Evolutionary conservation across 2,329 filamentous ascomycete species (phyloP).

Genomic region (Paecilomyces variotii): DNA sequence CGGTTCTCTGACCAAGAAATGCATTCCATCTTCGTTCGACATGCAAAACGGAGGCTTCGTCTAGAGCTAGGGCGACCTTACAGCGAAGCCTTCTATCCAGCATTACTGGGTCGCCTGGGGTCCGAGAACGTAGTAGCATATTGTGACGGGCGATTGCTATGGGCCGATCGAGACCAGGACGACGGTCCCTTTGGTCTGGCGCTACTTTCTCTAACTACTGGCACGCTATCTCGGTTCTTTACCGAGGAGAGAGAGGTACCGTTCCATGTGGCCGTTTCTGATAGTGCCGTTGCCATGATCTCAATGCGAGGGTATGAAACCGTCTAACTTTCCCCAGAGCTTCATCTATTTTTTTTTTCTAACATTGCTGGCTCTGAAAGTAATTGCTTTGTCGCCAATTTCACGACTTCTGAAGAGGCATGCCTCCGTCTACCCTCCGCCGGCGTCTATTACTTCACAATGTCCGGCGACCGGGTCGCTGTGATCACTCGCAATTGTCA

Average conservation of each 20-base stretch:
- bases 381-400: slow-evolving; percentile 24
- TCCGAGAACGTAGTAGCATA: slow-evolving; percentile 10
- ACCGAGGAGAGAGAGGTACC: slow-evolving; percentile 16
- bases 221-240: slow-evolving; percentile 8
- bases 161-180: slow-evolving; percentile 7
- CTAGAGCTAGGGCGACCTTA: slow-evolving; percentile 17
- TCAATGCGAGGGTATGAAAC: slow-evolving; percentile 15
- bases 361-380: slow-evolving; percentile 8
- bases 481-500: neutral
- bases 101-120: neutral
- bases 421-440: slow-evolving; percentile 21
- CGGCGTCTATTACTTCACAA: slow-evolving; percentile 9
- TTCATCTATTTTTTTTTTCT: neutral
- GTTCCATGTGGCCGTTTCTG: slow-evolving; percentile 11
- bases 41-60: slow-evolving; percentile 15
- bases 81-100: slow-evolving; percentile 2
- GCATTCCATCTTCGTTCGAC: slow-evolving; percentile 5
- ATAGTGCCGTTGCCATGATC: slow-evolving; percentile 13
- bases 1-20: slow-evolving; percentile 1
- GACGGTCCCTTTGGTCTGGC: slow-evolving; percentile 4
- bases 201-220: slow-evolving; percentile 9
- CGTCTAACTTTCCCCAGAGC: neutral
- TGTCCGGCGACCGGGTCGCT: slow-evolving; percentile 13
- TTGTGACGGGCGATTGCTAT: slow-evolving; percentile 12
- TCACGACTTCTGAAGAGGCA: slow-evolving; percentile 11